phyloP scores from a whole-genome alignment of 164 flowering plant genomes.

The Tetrastigma voinierianum region DNA sequence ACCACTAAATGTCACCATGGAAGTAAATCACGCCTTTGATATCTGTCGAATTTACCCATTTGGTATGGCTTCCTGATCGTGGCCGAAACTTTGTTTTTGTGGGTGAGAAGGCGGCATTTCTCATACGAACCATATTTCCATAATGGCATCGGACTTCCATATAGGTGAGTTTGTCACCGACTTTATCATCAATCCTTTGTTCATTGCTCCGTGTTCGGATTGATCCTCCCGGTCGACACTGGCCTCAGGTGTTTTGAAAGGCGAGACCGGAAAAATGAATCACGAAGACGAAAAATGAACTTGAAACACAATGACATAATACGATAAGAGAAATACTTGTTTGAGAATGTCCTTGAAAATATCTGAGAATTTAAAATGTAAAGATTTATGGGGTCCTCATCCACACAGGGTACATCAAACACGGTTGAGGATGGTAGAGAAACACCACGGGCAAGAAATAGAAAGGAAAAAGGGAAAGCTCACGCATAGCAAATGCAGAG shows the following conservation, averaged over 20 bases:
- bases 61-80: conserved; percentile 27
- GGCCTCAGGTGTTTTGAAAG: conserved; percentile 25
- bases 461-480: conserved; percentile 21
- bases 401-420: conserved; percentile 43
- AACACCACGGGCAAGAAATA: conserved; percentile 33
- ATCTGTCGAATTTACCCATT: conserved; percentile 35
- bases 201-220: conserved; percentile 31
- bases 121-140: conserved; percentile 31
- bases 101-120: conserved; percentile 38
- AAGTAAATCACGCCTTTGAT: conserved; percentile 30
- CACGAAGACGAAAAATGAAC: conserved; percentile 24
- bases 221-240: conserved; percentile 25
- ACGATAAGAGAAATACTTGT: too few relatives aligned
- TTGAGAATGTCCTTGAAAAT: too few relatives aligned
- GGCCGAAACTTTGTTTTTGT: conserved; percentile 41
- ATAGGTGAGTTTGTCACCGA: conserved; percentile 34
- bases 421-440: conserved; percentile 39
- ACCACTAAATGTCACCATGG: conserved; percentile 27
- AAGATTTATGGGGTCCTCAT: background rate
- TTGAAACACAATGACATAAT: conserved; percentile 27
- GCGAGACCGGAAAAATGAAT: conserved; percentile 30
- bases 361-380: too few relatives aligned
- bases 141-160: conserved; percentile 22
- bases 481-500: conserved; percentile 35
- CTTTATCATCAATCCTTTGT: conserved; percentile 39